Conservation (phyloP, 2,329 filamentous ascomycete genomes). For the Bretziella fagacearum region DNA sequence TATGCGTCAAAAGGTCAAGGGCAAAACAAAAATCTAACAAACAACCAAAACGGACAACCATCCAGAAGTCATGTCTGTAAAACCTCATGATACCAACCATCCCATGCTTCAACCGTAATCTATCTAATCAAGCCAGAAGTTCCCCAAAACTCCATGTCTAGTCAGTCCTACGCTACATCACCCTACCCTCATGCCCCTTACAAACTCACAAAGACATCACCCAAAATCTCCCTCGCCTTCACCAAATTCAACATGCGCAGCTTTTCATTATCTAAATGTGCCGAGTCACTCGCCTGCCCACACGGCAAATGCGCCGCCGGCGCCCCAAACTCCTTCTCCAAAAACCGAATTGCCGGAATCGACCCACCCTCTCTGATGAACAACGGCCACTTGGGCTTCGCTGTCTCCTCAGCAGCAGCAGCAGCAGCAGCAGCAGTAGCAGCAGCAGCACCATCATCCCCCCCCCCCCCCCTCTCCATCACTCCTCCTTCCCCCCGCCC, state of each 20-base stretch:
- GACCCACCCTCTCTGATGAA: slow-evolving; percentile 94
- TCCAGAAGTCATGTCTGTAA: too few relatives aligned
- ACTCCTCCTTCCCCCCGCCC: neutral
- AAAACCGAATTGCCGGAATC: slow-evolving; percentile 82
- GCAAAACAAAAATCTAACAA: too few relatives aligned
- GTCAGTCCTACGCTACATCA: neutral
- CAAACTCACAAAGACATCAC: slow-evolving; percentile 60
- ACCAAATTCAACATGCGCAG: slow-evolving; percentile 72
- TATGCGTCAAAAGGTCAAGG: too few relatives aligned
- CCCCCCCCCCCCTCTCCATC: too few relatives aligned
- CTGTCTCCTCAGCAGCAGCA: slow-evolving; percentile 13
- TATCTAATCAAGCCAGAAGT: too few relatives aligned
- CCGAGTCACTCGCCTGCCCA: slow-evolving; percentile 83
- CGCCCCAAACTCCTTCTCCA: slow-evolving; percentile 85
- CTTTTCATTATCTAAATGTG: slow-evolving; percentile 92
- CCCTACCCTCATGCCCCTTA: slow-evolving; percentile 18
- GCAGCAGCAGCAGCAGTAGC: slow-evolving; percentile 7
- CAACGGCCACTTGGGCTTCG: slow-evolving; percentile 36
- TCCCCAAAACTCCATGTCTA: neutral
- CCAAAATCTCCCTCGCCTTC: slow-evolving; percentile 85
- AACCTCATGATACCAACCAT: too few relatives aligned
- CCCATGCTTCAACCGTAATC: too few relatives aligned
- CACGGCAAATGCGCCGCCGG: slow-evolving; percentile 87
- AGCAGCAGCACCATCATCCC: too few relatives aligned
- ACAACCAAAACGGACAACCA: too few relatives aligned